These are phyloP conservation scores for Monilinia vaccinii-corymbosi DNA, from an alignment of 2,329 filamentous ascomycete genomes.

Conservation along the genomic window DNA sequence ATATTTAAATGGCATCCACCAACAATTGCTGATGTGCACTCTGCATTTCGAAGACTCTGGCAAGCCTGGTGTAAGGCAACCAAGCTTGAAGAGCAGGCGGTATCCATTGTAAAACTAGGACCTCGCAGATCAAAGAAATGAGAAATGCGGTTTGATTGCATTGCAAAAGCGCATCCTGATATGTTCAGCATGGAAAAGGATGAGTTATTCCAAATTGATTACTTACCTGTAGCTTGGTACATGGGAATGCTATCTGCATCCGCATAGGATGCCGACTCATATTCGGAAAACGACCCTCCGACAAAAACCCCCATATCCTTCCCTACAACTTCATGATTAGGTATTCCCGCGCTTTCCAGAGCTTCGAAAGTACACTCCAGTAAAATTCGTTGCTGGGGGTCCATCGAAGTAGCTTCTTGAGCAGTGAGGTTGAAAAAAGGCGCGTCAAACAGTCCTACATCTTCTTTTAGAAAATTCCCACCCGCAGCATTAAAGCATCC, in stretches of 20 bases:
- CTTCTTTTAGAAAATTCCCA: slow-evolving; percentile 8
- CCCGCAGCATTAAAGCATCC: slow-evolving; percentile 5
- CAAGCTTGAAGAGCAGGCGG: slow-evolving; percentile 38
- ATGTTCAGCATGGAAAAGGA: slow-evolving; percentile 16
- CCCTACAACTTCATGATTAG: slow-evolving; percentile 12
- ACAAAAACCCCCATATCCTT: slow-evolving; percentile 17
- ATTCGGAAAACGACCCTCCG: slow-evolving; percentile 15
- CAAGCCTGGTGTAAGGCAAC: slow-evolving; percentile 36
- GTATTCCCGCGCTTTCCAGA: slow-evolving; percentile 23
- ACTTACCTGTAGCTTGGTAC: slow-evolving; percentile 41
- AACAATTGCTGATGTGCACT: slow-evolving; percentile 28
- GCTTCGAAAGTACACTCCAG: slow-evolving; percentile 26
- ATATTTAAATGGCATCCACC: slow-evolving; percentile 20
- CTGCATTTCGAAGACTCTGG: slow-evolving; percentile 33
- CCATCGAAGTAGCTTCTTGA: slow-evolving; percentile 25
- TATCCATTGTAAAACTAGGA: slow-evolving; percentile 37
- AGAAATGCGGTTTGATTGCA: slow-evolving; percentile 37
- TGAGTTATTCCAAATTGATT: no score
- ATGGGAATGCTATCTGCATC: slow-evolving; percentile 42
- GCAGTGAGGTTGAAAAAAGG: slow-evolving; percentile 9
- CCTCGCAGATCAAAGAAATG: slow-evolving; percentile 35
- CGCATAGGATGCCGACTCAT: slow-evolving; percentile 13
- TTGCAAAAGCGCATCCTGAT: slow-evolving; percentile 19
- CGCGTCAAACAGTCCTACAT: slow-evolving; percentile 6
- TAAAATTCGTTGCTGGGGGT: slow-evolving; percentile 27